These are phyloP conservation scores for Syzygium syzygioides DNA, from an alignment of 441 rosid species.

Conservation along the genomic window DNA sequence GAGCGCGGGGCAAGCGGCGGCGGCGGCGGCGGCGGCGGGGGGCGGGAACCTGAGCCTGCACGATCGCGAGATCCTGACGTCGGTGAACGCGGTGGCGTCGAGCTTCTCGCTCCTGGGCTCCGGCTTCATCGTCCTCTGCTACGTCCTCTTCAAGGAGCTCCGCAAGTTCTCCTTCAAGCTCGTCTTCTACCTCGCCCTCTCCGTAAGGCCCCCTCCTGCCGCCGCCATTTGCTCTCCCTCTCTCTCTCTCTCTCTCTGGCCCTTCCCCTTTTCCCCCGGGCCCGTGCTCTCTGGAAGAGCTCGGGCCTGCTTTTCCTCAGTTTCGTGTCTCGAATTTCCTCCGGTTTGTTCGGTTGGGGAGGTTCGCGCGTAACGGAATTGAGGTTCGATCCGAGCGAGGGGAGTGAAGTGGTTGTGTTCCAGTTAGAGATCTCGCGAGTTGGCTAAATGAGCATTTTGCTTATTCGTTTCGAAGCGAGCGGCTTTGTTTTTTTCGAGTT, in stretches of 20 bases:
- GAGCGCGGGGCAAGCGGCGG: background rate
- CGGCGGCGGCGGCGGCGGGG: background rate
- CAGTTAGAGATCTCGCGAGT: background rate
- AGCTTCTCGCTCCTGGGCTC: slow-evolving; percentile 84
- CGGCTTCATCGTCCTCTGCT: slow-evolving; percentile 82
- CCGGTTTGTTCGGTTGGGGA: background rate
- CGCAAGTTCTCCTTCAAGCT: slow-evolving; percentile 98
- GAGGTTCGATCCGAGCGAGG: background rate
- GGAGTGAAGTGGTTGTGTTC: background rate
- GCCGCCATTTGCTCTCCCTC: background rate
- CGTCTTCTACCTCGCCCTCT: slow-evolving; percentile 88
- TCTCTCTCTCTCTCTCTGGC: background rate
- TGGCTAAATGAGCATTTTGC: background rate
- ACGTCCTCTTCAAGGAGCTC: slow-evolving; percentile 80
- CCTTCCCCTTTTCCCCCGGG: background rate
- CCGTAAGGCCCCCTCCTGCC: slow-evolving; percentile 24
- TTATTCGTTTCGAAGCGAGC: background rate
- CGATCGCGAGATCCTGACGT: slow-evolving; percentile 49
- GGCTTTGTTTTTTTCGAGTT: background rate
- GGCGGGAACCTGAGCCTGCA: slow-evolving; percentile 34
- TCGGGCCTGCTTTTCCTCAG: background rate
- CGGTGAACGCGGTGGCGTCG: slow-evolving; percentile 62
- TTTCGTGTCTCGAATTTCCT: background rate
- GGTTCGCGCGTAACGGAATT: background rate
- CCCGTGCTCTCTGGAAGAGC: background rate